Conservation (phyloP, 495 filamentous ascomycete genomes). For the Apiosordaria backusii region DNA sequence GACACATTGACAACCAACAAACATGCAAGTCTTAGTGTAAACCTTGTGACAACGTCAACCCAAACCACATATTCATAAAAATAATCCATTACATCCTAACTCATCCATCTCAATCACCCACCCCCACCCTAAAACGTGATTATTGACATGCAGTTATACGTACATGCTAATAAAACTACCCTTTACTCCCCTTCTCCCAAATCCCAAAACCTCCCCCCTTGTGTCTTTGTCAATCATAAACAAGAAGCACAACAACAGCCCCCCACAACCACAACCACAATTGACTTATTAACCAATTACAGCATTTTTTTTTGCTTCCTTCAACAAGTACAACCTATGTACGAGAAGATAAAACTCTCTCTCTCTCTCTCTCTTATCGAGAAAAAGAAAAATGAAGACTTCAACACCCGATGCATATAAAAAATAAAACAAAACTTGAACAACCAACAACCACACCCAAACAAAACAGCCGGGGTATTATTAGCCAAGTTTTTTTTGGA, state of each 20-base stretch:
- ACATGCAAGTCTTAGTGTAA: background rate
- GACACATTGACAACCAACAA: background rate
- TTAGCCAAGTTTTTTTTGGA: background rate
- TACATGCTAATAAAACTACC: too few species aligned
- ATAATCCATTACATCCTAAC: background rate
- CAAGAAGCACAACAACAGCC: background rate
- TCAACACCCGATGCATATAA: background rate
- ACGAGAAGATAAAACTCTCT: slow-evolving; percentile 19
- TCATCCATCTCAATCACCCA: background rate
- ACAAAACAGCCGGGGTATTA: background rate
- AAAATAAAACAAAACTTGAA: background rate
- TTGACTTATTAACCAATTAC: background rate
- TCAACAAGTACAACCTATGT: slow-evolving; percentile 17
- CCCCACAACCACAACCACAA: background rate
- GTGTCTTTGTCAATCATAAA: background rate
- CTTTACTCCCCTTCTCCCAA: background rate
- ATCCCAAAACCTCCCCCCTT: background rate
- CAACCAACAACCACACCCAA: slow-evolving; percentile 14
- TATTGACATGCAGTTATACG: too few species aligned
- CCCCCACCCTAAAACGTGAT: too few species aligned
- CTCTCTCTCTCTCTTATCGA: too few species aligned
- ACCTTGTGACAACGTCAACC: background rate
- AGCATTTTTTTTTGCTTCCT: background rate
- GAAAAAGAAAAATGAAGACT: too few species aligned
- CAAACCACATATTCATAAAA: background rate